Evolutionary conservation across 345 rosid genomes (phyloP), one percentile per base, ranked within the genome.

Genomic region (Corymbia maculata): DNA sequence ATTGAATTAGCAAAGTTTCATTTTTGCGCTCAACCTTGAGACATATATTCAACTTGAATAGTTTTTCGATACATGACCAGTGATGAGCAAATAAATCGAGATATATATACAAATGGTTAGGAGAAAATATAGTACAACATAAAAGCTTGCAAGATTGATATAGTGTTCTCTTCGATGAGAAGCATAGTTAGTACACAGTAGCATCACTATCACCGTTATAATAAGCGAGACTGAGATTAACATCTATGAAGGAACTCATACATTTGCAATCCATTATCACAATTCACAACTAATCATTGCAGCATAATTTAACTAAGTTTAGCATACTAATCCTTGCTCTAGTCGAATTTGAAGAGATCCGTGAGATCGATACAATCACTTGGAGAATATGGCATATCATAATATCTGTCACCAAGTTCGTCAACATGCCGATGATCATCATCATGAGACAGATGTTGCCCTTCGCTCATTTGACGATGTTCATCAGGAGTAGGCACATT

Each of bases 341-440:
- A 21, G 1, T 68, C 3, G 2, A 68, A 68, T 30, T 68, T 68
- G 44, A 68, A 64, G 75, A 64, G 21, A 68, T 30, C 6, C 1
- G 0, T 8, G 5, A 14, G 44, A 66, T 66, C 2, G 3, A 66
- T n/a, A 66, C 1, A 14, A 5, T 30, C 42, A 2, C 21, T 66
- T 14, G 70, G 79, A 14, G 79, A 66, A 66, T 66, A 30, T 66
- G 11, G 44, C 42, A 30, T 30, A 6, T 28, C 7, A 61, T 32
- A 28, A 28, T 28, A 8, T 28, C 32, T 7, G 6, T 28, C 7
- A 66, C 42, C 30, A 66, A 1, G 79, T 66, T 30, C 79, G 14
- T 66, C 79, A 15, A 0, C 16, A 66, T 66, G 21, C 44, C 0
- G 10, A 30, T 30, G 42, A 66, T 66, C 79, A 30, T 66, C 79